A percentile compares a stretch with the other conserved stretches of the same genome.
Conservation (phyloP, 345 rosid species). For the Pistacia integerrima region DNA sequence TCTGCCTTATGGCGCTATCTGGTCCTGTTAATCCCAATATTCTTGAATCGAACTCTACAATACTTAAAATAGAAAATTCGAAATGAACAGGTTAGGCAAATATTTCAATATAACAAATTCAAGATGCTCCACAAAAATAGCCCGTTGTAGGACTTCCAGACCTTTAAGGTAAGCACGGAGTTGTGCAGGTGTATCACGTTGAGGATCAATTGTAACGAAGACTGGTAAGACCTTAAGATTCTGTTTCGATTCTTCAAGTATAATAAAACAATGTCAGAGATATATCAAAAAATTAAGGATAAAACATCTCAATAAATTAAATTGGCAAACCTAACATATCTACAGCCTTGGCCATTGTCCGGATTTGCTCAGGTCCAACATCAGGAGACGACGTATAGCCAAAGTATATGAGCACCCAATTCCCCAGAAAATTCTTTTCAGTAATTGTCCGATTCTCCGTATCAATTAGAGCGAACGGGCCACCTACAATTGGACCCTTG, state of each 20-base stretch:
- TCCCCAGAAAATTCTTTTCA: conserved; percentile 58
- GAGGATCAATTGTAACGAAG: conserved; percentile 91
- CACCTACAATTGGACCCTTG: conserved; percentile 74
- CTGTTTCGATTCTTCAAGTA: conserved; percentile 54
- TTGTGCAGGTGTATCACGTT: conserved; percentile 75
- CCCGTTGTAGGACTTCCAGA: conserved; percentile 22
- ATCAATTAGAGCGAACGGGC: conserved; percentile 71
- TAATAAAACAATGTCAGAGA: conserved; percentile 35
- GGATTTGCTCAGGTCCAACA: conserved; percentile 81
- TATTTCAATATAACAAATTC: background rate
- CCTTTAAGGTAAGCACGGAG: conserved; percentile 82
- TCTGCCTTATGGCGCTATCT: conserved; percentile 64
- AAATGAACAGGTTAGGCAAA: conserved; percentile 17
- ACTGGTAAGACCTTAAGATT: conserved; percentile 65
- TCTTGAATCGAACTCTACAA: conserved; percentile 77
- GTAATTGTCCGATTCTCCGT: conserved; percentile 55
- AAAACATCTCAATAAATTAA: conserved; percentile 11
- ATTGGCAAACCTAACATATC: conserved; percentile 61
- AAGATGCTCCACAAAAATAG: background rate
- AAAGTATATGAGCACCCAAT: conserved; percentile 84
- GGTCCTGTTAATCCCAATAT: conserved; percentile 78
- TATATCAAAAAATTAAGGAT: background rate
- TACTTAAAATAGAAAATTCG: conserved; percentile 17
- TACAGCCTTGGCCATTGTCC: conserved; percentile 62
- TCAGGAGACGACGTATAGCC: conserved; percentile 96